Evolutionary conservation across 163 green algal genomes (phyloP), one percentile per base, ranked within the genome.

Genomic region (Scenedesmus sp.): DNA sequence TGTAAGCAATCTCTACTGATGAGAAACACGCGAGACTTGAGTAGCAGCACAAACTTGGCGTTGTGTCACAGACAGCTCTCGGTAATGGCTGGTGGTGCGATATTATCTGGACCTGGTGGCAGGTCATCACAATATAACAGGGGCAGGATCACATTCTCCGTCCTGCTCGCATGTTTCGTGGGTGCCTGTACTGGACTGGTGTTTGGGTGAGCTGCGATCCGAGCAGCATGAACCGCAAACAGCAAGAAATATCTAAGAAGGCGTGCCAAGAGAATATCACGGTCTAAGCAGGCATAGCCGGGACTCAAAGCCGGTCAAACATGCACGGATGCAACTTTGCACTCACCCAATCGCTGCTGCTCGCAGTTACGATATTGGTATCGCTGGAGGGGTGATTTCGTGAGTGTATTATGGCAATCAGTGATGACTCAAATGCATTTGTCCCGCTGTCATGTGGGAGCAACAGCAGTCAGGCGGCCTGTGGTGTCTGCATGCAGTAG

Each of bases 351-450:
- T 34, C 16, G 10, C 18, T 16, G 7, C 46, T 26, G 23, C 73
- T 9, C n/a, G 57, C 88, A 91, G 88, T 9, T 91, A 91, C 55
- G 88, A 91, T 34, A 91, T 91, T 16, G 88, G 88, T 34, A 91
- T 91, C 46, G 88, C 88, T 59, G 88, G 88, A 23, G 88, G 88
- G 10, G 88, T 91, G 56, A 86, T 88, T 10, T 34, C 77, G 77
- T 87, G 23, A 84, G 85, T 90, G 62, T 5, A 12, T 66, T 5
- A 12, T 66, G 13, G 52, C 77, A 15, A 10, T 23, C 18, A 20
- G n/a, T 83, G 3, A 54, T 57, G 3, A 26, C 26, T 83, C 26
- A 18, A 1, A 10, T 55, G 74, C 74, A 20, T 59, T n/a, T 23
- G 18, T 83, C n/a, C 74, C 10, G 66, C 66, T 76, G 66, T 76